Percentiles rank a stretch among this genome's conserved stretches.
phyloP scores from a whole-genome alignment of 768 basidiomycete genomes.

The Podaxis rugospora region DNA sequence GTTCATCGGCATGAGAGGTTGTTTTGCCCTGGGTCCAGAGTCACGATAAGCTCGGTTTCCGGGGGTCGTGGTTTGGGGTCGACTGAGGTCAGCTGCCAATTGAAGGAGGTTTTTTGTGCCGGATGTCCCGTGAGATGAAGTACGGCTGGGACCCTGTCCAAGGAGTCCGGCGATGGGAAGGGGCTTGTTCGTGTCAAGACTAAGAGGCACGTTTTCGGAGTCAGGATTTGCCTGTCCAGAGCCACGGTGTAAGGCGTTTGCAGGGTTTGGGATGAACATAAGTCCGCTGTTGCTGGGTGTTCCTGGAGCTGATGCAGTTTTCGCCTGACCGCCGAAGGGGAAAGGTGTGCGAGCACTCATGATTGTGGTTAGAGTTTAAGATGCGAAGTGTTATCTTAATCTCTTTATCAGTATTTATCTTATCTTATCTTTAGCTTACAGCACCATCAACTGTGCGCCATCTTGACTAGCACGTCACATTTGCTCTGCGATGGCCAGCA shows the following conservation, averaged over 20 bases:
- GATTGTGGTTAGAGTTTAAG: neutral
- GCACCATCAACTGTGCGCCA: neutral
- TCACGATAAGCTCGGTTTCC: neutral
- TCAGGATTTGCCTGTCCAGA: neutral
- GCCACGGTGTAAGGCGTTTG: neutral
- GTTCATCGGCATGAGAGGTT: neutral
- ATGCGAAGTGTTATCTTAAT: neutral
- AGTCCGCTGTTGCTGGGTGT: neutral
- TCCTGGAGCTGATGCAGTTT: neutral
- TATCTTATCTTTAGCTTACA: neutral
- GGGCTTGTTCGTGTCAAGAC: neutral
- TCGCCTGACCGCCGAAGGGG: neutral
- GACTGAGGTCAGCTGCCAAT: neutral
- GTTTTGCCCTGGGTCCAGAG: neutral
- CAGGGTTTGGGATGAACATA: neutral
- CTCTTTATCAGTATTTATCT: neutral
- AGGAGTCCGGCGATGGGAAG: neutral
- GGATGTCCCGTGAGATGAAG: neutral
- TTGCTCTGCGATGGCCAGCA: conserved; percentile 71
- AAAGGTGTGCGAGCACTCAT: conserved; percentile 10
- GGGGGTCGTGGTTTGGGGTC: conserved; percentile 2
- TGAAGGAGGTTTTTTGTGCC: conserved; percentile 2
- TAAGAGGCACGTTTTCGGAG: neutral
- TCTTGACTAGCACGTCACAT: neutral
- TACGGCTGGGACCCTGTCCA: neutral